Percentiles rank a stretch among this genome's conserved stretches.
phyloP scores from a whole-genome alignment of 2,329 filamentous ascomycete genomes.

The Botrytis hyacinthi region DNA sequence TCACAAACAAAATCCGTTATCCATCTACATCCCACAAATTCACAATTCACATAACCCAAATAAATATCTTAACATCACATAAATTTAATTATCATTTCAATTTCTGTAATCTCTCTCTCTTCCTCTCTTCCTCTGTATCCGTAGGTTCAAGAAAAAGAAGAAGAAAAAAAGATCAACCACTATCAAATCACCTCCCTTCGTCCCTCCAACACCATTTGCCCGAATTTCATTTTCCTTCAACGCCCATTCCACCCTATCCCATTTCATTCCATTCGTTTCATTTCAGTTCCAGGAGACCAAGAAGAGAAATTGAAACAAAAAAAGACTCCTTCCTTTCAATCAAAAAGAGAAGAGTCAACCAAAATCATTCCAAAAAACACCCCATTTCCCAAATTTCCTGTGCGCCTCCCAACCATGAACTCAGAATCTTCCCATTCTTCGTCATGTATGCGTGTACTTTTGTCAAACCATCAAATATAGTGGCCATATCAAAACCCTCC shows the following conservation, averaged over 20 bases:
- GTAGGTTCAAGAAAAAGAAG: not conserved
- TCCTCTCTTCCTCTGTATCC: not conserved
- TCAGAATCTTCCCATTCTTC: not conserved
- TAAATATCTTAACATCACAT: not conserved
- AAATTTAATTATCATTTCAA: not conserved
- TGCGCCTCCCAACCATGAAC: not conserved
- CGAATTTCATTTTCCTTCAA: not conserved
- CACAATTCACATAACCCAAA: not conserved
- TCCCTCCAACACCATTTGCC: not conserved
- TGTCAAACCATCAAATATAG: not conserved
- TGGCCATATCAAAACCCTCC: not conserved
- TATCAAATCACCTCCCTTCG: not conserved
- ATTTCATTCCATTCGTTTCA: not conserved
- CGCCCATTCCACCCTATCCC: not conserved
- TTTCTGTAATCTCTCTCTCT: not conserved
- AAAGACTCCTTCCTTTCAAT: not conserved
- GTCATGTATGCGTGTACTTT: constrained; percentile 14
- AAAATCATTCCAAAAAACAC: not conserved
- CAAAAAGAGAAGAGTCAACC: not conserved
- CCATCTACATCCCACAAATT: not conserved
- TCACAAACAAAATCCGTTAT: not conserved
- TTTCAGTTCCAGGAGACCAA: not conserved
- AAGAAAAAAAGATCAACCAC: not conserved
- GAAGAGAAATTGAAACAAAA: not conserved
- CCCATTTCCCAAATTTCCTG: not conserved